A percentile compares a stretch with the other conserved stretches of the same genome.
Evolutionary conservation across 768 basidiomycete genomes (phyloP).

Genomic region (Suillus clintonianus): DNA sequence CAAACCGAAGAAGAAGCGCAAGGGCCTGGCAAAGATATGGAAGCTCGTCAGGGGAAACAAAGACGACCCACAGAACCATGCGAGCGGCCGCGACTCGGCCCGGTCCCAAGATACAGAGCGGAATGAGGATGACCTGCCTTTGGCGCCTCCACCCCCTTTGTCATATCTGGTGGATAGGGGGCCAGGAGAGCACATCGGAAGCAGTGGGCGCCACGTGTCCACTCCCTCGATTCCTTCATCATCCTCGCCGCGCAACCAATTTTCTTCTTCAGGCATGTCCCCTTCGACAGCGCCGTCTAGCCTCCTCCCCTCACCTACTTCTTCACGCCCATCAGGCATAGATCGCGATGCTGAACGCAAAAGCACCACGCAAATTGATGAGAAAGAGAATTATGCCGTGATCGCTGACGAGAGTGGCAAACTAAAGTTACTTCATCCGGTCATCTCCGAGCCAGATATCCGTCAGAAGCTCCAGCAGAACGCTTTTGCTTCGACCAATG

Average conservation of each 20-base stretch:
- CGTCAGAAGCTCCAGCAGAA: constrained; percentile 46
- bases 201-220: constrained; percentile 60
- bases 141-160: constrained; percentile 89
- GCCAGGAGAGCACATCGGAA: constrained; percentile 52
- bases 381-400: constrained; percentile 39
- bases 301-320: constrained; percentile 72
- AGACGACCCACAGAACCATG: constrained; percentile 22
- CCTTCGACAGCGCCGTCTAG: constrained; percentile 78
- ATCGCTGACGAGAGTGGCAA: constrained; percentile 36
- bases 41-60: constrained; percentile 68
- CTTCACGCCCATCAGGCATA: constrained; percentile 62
- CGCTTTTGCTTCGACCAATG: constrained; percentile 34
- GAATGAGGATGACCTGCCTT: constrained; percentile 69
- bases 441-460: constrained; percentile 64
- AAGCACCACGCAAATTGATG: constrained; percentile 43
- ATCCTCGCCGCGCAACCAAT: constrained; percentile 51
- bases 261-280: constrained; percentile 64
- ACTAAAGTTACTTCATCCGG: constrained; percentile 49
- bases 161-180: constrained; percentile 76
- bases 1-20: constrained; percentile 77
- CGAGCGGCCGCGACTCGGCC: constrained; percentile 32
- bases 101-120: constrained; percentile 37
- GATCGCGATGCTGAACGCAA: constrained; percentile 53
- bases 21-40: constrained; percentile 81
- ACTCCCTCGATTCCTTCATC: constrained; percentile 69